Base-by-base conservation (phyloP, 257 asterid species). In the Nicotiana paniculata region DNA sequence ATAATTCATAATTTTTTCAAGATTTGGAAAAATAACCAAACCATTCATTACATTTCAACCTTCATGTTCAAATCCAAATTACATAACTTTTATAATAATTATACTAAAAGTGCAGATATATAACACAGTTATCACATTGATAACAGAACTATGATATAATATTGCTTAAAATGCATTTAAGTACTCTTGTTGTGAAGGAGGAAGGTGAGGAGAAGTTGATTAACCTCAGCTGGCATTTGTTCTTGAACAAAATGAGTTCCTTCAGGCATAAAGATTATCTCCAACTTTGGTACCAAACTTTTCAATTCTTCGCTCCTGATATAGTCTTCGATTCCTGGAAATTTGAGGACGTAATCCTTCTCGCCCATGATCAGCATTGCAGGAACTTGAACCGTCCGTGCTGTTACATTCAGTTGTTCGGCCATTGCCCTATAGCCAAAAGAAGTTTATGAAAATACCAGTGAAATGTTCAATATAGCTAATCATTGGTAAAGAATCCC, bases 171-270 rank as follows among this genome's bases (percentile, higher is more conserved):
- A 0, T 51, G 57, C 16, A 51, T 55, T 55, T 24, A 80, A 39
- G 48, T 39, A 58, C 21, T 17, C 77, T 90, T 89, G 81, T 61
- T 84, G 16, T 10, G 67, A 79, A 91, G 90, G 48, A 39, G 48
- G 87, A 91, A 91, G 75, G 82, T 59, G 16, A 88, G 74, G 86
- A 91, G 80, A 77, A 87, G 89, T 32, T 58, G 64, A 74, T 91
- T 91, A 70, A 91, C 89, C 82, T 88, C 89, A 18, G 76, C 82
- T 3, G 91, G 91, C 4, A 85, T 85, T 77, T 93, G 97, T 84
- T 93, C 97, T 82, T 90, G 97, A 70, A 91, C 93, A 76, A 93
- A 93, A 87, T 93, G 97, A 59, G 84, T 81, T 54, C 97, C 97
- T 81, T 92, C 91, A 16, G 94, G 91, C 65, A 93, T 32, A 85